Evolutionary conservation across 2,329 filamentous ascomycete genomes (phyloP).

Genomic region (Beauveria caledonica): DNA sequence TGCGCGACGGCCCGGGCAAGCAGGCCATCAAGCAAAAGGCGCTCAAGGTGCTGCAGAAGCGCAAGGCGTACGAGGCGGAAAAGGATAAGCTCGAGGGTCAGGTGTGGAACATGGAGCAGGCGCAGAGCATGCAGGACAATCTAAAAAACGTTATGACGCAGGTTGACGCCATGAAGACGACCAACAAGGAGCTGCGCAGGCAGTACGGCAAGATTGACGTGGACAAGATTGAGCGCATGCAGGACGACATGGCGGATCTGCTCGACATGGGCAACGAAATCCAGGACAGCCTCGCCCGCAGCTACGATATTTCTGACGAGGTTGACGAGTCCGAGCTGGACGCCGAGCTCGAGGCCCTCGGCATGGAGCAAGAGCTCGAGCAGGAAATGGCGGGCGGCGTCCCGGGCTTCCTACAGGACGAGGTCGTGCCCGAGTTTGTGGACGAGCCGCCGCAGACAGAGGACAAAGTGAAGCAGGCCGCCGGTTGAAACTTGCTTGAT

Average conservation of each 20-base stretch:
- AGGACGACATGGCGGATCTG: slow-evolving; percentile 98
- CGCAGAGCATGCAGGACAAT: slow-evolving; percentile 97
- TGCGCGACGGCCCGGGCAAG: slow-evolving; percentile 94
- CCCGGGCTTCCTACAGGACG: slow-evolving; percentile 84
- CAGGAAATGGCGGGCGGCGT: slow-evolving; percentile 55
- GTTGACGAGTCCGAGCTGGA: slow-evolving; percentile 95
- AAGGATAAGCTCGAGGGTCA: slow-evolving; percentile 90
- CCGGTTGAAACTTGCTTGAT: slow-evolving; percentile 30
- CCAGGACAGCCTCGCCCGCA: slow-evolving; percentile 82
- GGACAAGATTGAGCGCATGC: slow-evolving; percentile 93
- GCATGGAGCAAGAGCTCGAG: slow-evolving; percentile 88
- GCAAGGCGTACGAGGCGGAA: slow-evolving; percentile 89
- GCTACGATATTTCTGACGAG: slow-evolving; percentile 93
- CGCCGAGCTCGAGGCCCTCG: slow-evolving; percentile 89
- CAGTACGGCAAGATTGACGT: slow-evolving; percentile 98
- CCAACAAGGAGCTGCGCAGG: slow-evolving; percentile 82
- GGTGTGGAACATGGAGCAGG: slow-evolving; percentile 99
- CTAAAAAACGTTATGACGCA: slow-evolving; percentile 98
- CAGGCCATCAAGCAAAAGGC: slow-evolving; percentile 88
- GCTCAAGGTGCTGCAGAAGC: slow-evolving; percentile 84
- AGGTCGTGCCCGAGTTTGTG: slow-evolving; percentile 79
- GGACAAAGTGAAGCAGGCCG: slow-evolving; percentile 76
- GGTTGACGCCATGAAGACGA: slow-evolving; percentile 94
- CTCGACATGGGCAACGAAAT: slow-evolving; percentile 98
- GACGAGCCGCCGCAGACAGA: slow-evolving; percentile 74